These are phyloP conservation scores for Pachysolen tannophilus DNA, from an alignment of 805 yeast species.

Conservation along the genomic window DNA sequence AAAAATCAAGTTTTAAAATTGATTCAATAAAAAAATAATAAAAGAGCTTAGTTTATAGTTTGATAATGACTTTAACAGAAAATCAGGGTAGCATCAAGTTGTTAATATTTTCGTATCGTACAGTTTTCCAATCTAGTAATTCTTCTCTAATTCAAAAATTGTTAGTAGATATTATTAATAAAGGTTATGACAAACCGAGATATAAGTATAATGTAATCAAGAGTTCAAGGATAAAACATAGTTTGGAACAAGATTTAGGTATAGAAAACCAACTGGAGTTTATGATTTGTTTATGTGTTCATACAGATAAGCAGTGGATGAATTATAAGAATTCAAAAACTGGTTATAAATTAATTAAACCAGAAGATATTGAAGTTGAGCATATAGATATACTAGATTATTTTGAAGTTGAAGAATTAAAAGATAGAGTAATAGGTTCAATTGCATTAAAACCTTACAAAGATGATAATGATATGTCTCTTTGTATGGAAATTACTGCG, in stretches of 20 bases:
- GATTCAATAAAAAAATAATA: not conserved
- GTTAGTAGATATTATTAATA: constrained; percentile 31
- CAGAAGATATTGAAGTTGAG: constrained; percentile 11
- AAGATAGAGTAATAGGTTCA: constrained; percentile 22
- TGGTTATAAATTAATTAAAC: not conserved
- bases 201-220: constrained; percentile 32
- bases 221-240: constrained; percentile 31
- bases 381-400: constrained; percentile 10
- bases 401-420: constrained; percentile 13
- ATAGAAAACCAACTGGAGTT: constrained; percentile 17
- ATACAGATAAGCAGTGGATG: constrained; percentile 17
- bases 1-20: too few relatives aligned
- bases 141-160: constrained; percentile 11
- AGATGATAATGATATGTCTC: constrained; percentile 10
- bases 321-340: too few relatives aligned
- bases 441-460: constrained; percentile 24
- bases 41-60: not conserved
- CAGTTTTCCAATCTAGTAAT: constrained; percentile 2
- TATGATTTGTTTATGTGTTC: constrained; percentile 13
- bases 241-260: constrained; percentile 19
- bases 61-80: not conserved
- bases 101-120: constrained; percentile 4
- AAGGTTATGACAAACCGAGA: constrained; percentile 41
- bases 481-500: constrained; percentile 43
- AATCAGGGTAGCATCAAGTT: not conserved